phyloP scores from a whole-genome alignment of 495 filamentous ascomycete genomes.

The Penicillium odoratum region DNA sequence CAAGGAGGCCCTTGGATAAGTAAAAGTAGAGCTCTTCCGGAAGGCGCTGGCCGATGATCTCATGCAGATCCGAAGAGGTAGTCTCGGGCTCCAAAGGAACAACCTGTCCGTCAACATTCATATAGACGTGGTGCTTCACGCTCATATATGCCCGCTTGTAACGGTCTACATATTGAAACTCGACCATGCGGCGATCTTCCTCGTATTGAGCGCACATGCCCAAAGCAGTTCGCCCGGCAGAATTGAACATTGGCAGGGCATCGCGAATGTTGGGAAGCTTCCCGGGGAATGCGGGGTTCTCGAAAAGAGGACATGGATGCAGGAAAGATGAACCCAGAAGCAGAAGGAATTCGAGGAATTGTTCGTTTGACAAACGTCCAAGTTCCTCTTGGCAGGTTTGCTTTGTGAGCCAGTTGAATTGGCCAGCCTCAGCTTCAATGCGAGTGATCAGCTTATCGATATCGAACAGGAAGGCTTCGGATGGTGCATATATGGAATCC shows the following conservation, averaged over 20 bases:
- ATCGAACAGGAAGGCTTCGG: slow-evolving; percentile 87
- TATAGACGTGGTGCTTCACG: slow-evolving; percentile 82
- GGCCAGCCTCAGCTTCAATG: slow-evolving; percentile 66
- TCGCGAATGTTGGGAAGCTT: slow-evolving; percentile 59
- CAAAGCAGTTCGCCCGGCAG: slow-evolving; percentile 60
- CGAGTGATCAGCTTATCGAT: slow-evolving; percentile 79
- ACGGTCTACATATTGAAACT: slow-evolving; percentile 76
- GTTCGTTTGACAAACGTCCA: slow-evolving; percentile 62
- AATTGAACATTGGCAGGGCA: slow-evolving; percentile 69
- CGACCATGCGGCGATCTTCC: slow-evolving; percentile 66
- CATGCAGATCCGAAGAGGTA: slow-evolving; percentile 77
- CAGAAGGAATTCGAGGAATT: slow-evolving; percentile 80
- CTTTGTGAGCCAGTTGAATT: slow-evolving; percentile 71
- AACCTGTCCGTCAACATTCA: slow-evolving; percentile 72
- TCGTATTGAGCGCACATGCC: slow-evolving; percentile 66
- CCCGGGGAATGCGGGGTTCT: slow-evolving; percentile 49
- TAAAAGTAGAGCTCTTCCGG: slow-evolving; percentile 93
- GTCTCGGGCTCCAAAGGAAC: slow-evolving; percentile 66
- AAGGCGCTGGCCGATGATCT: slow-evolving; percentile 84
- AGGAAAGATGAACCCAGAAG: slow-evolving; percentile 83
- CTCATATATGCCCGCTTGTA: slow-evolving; percentile 81
- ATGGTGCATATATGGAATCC: slow-evolving; percentile 78
- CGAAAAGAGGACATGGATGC: slow-evolving; percentile 71
- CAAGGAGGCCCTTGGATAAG: slow-evolving; percentile 76
- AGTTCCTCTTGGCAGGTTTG: slow-evolving; percentile 68